phyloP scores from a whole-genome alignment of 2,329 filamentous ascomycete genomes.

The Neurospora crassa region DNA sequence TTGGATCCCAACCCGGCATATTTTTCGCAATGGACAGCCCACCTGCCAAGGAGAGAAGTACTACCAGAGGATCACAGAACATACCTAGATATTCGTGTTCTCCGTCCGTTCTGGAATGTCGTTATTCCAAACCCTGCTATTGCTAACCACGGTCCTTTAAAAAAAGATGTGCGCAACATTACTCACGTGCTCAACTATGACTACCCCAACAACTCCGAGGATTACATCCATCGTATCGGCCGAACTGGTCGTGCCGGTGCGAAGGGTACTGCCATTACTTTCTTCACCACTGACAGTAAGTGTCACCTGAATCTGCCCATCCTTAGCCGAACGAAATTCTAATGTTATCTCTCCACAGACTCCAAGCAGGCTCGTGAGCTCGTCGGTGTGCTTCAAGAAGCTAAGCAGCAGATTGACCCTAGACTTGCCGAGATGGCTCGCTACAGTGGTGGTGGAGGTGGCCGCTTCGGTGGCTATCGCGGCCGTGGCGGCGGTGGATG shows the following conservation, averaged over 20 bases:
- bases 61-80: constrained; percentile 36
- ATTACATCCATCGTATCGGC: constrained; percentile 95
- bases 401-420: constrained; percentile 96
- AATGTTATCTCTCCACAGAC: constrained; percentile 46
- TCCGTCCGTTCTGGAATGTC: constrained; percentile 50
- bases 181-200: constrained; percentile 99
- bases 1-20: constrained; percentile 40
- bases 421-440: constrained; percentile 92
- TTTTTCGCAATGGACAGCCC: constrained; percentile 53
- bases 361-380: constrained; percentile 95
- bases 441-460: constrained; percentile 74
- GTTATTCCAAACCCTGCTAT: constrained; percentile 47
- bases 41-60: constrained; percentile 46
- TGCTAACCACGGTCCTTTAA: constrained; percentile 65
- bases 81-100: constrained; percentile 36
- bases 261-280: constrained; percentile 91
- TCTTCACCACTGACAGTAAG: constrained; percentile 99
- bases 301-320: constrained; percentile 21
- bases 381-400: constrained; percentile 83
- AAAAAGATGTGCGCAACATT: constrained; percentile 98
- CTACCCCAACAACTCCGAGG: constrained; percentile 98
- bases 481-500: constrained; percentile 38
- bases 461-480: constrained; percentile 63
- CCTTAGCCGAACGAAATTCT: not conserved
- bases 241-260: constrained; percentile 93